phyloP scores from a whole-genome alignment of 768 basidiomycete species.

The Amanita pallidorosea region DNA sequence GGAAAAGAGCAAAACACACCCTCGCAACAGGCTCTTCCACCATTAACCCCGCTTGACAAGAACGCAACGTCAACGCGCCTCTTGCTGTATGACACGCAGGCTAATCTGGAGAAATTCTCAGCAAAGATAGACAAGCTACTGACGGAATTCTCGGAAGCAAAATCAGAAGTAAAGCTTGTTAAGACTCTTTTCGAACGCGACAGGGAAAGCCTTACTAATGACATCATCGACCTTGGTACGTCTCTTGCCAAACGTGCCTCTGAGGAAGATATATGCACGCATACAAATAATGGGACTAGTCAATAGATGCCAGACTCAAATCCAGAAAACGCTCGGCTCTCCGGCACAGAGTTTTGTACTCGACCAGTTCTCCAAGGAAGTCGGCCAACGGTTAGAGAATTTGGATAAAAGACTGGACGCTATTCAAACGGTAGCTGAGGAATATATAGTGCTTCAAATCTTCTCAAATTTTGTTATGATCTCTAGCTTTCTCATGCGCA shows the following conservation, averaged over 20 bases:
- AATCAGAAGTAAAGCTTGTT: slow-evolving; percentile 39
- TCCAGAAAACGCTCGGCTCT: slow-evolving; percentile 45
- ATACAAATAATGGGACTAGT: slow-evolving; percentile 23
- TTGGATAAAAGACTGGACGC: slow-evolving; percentile 48
- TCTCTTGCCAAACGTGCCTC: slow-evolving; percentile 8
- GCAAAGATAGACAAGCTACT: slow-evolving; percentile 42
- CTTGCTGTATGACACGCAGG: slow-evolving; percentile 65
- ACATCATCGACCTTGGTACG: slow-evolving; percentile 47
- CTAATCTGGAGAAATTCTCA: slow-evolving; percentile 59
- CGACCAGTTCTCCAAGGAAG: slow-evolving; percentile 28
- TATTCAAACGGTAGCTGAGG: slow-evolving; percentile 34
- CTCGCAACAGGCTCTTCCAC: slow-evolving; percentile 20
- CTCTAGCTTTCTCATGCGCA: slow-evolving; percentile 36
- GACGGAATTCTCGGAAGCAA: slow-evolving; percentile 37
- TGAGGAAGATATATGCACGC: slow-evolving; percentile 1
- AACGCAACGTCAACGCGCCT: slow-evolving; percentile 61
- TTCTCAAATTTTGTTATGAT: not conserved
- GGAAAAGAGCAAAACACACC: slow-evolving; percentile 25
- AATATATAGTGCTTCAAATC: not conserved
- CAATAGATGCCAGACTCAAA: slow-evolving; percentile 50
- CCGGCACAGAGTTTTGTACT: slow-evolving; percentile 39
- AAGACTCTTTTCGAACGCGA: slow-evolving; percentile 51
- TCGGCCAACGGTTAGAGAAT: slow-evolving; percentile 31
- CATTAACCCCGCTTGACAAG: slow-evolving; percentile 47
- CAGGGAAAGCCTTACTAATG: slow-evolving; percentile 43